phyloP scores from a whole-genome alignment of 306 rosid genomes.

The Vicia sativa region DNA sequence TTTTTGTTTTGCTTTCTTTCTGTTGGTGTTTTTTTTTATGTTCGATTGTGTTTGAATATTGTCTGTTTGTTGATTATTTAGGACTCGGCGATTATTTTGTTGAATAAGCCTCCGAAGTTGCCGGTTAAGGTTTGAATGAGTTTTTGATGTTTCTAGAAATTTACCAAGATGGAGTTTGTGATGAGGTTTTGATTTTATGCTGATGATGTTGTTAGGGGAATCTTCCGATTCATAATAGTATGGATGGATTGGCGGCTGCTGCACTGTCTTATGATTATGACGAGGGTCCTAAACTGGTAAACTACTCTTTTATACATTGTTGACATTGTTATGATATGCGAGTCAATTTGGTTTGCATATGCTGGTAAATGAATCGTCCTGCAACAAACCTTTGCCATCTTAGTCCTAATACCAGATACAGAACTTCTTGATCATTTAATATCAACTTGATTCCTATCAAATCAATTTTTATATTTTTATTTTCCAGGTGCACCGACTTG shows the following conservation, averaged over 20 bases:
- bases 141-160: constrained; percentile 24
- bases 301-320: constrained; percentile 33
- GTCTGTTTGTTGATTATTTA: constrained; percentile 40
- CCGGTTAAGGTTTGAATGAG: constrained; percentile 81
- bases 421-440: neutral
- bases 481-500: constrained; percentile 89
- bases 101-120: constrained; percentile 90
- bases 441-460: neutral
- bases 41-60: constrained; percentile 15
- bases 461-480: neutral
- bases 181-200: constrained; percentile 37
- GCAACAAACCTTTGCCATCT: neutral
- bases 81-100: constrained; percentile 82
- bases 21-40: constrained; percentile 3
- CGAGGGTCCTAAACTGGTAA: constrained; percentile 92
- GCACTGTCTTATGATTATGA: constrained; percentile 81
- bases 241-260: constrained; percentile 97
- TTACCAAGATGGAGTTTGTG: constrained; percentile 18
- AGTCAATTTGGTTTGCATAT: constrained; percentile 20
- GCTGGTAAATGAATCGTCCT: constrained; percentile 20
- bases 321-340: neutral
- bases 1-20: constrained; percentile 28
- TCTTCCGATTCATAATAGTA: constrained; percentile 90
- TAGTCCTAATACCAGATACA: neutral
- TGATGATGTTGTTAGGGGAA: constrained; percentile 66